Evolutionary conservation across 345 rosid species (phyloP), one percentile per base, ranked within the genome.

Genomic region (Noccaea caerulescens): DNA sequence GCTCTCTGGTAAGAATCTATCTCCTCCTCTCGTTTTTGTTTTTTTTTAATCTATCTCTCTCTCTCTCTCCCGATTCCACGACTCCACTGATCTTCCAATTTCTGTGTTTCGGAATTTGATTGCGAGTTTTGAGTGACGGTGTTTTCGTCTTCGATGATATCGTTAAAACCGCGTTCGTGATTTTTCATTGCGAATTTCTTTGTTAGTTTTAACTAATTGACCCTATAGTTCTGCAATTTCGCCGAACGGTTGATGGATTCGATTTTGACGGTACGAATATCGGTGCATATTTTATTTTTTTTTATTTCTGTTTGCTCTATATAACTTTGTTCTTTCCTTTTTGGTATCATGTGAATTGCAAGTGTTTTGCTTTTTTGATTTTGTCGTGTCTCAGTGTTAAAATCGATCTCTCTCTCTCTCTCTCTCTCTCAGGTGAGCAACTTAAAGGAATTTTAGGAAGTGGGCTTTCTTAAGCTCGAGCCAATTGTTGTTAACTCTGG

Each of bases 401-500:
- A 8, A 36, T 57, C n/a, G 38, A 16, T 16, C 18, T 16, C 18
- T 16, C 18, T 16, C 12, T 44, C 16, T 58, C 45, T 1, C 8
- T 43, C 5, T 27, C 4, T 45, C 5, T 46, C 18, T 45, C 42
- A 76, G 80, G 80, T 71, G 63, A 65, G 62, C 42, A 20, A 47
- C 7, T 18, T 11, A 5, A 49, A 56, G 10, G 37, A 47, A 57
- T 1, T 7, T 56, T 7, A 50, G 68, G 44, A 38, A 61, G 49
- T 81, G 67, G 72, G 82, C 72, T 88, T 80, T 70, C 77, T 67
- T 87, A 76, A 83, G 84, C 53, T 76, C 77, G 63, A 57, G 73
- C 65, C 77, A 56, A 72, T 82, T 75, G 60, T 70, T 76, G 80
- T 91, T 86, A 93, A 95, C 89, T 90, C 99, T 95, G 98, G 99